Base-by-base conservation (phyloP, 371 early-diverging fungal genomes). In the Mortierella sp. region DNA sequence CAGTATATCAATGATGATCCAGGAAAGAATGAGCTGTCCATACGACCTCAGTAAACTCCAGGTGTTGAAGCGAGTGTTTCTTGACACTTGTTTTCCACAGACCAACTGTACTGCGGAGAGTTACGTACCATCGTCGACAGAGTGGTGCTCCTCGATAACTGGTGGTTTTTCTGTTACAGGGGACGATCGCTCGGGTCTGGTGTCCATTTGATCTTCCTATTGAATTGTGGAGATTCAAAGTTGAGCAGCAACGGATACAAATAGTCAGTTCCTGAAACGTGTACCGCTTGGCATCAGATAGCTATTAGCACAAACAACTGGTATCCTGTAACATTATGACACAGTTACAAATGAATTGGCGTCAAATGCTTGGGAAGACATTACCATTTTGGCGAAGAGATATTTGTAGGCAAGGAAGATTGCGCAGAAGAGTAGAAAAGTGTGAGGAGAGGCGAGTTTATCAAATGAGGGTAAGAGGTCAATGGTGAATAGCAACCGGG, bases 131-230 rank as follows among this genome's bases (percentile, higher is more conserved):
- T 81, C 76, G 39, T 81, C 61, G 47, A 72, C 83, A 16, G 83
- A 80, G 62, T 71, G 80, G 28, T 20, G 18, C 43, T 75, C 80
- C 58, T 80, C 73, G 30, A 66, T 54, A 39, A 65, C 73, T 30
- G 47, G 64, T 64, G 76, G 77, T 43, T 68, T 71, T 11, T 68
- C 72, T 66, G 60, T 64, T 40, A 69, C 57, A 30, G 71, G 83
- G 16, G 73, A 68, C 54, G 62, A 24, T 35, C 61, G 66, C 61
- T 81, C 77, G 40, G 66, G 47, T 70, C 62, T 76, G 26, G 64
- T 64, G 35, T 81, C 77, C 65, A 65, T 71, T 68, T 68, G 76
- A 62, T 75, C 83, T 58, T 81, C 83, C 83, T 81, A 57, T 20
- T 35, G 59, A 58, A 49, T n/a, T 51, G 51, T 51, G 22, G 51